Percentiles rank a stretch among this genome's conserved stretches.
Evolutionary conservation across 768 basidiomycete genomes (phyloP).

Genomic region (Rhodosporidiobolus odoratus): DNA sequence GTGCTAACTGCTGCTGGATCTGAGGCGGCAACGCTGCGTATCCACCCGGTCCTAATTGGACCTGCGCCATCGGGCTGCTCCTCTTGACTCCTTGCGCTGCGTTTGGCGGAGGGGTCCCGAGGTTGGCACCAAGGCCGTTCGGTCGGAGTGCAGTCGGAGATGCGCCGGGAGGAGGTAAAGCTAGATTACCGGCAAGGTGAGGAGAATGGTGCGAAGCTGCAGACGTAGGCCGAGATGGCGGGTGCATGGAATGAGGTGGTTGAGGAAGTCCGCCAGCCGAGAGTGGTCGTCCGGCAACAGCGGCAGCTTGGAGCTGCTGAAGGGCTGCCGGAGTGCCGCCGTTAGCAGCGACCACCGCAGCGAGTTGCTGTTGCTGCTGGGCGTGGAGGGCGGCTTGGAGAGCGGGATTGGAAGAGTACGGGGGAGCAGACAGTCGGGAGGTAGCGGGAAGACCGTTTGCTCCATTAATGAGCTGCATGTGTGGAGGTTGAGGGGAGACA

Average conservation of each 20-base stretch:
- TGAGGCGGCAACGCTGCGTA: not conserved
- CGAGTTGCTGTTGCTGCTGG: constrained; percentile 11
- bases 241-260: constrained; percentile 3
- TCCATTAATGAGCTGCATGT: constrained; percentile 1
- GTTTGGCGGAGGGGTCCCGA: not conserved
- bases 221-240: constrained; percentile 12
- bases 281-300: constrained; percentile 7
- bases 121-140: not conserved
- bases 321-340: constrained; percentile 1
- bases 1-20: not conserved
- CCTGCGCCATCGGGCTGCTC: not conserved
- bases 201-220: constrained; percentile 10
- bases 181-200: not conserved
- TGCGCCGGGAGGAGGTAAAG: not conserved
- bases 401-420: constrained; percentile 25
- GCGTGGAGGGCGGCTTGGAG: constrained; percentile 25
- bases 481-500: not conserved
- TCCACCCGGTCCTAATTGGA: not conserved
- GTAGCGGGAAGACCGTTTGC: constrained; percentile 26
- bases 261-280: not conserved
- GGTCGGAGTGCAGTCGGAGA: not conserved
- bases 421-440: constrained; percentile 28
- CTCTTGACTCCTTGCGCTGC: not conserved
- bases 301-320: constrained; percentile 3
- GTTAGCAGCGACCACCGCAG: constrained; percentile 1